Conservation (phyloP, 2,329 filamentous ascomycete genomes). For the Venturiaceae sp. region DNA sequence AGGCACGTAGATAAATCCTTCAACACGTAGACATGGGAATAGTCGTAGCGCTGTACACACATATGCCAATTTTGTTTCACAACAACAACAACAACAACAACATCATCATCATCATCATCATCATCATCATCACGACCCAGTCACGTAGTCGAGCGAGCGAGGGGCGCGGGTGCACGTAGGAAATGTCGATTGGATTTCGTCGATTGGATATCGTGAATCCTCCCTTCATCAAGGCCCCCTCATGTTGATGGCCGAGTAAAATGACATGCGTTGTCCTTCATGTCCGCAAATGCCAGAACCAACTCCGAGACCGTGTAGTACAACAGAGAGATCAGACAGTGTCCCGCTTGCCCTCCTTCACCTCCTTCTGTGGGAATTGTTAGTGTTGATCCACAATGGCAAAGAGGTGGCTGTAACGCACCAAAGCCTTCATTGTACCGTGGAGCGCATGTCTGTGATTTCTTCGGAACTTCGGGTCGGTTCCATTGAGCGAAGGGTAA, state of each 20-base stretch:
- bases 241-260: background rate
- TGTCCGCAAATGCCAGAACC: background rate
- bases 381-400: background rate
- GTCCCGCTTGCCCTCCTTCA: conserved; percentile 92
- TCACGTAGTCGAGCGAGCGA: background rate
- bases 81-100: background rate
- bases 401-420: conserved; percentile 42
- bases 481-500: conserved; percentile 98
- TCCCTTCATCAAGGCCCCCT: background rate
- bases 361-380: conserved; percentile 66
- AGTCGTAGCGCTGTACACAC: conserved; percentile 61
- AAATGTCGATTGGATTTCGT: background rate
- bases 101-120: background rate
- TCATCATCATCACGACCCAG: background rate
- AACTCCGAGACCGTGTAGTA: conserved; percentile 2
- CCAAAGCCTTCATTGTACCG: conserved; percentile 95
- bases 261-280: background rate
- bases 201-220: background rate
- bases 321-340: conserved; percentile 53
- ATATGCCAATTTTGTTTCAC: conserved; percentile 51
- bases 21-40: conserved; percentile 52
- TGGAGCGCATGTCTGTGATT: conserved; percentile 99
- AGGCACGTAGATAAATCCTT: conserved; percentile 59
- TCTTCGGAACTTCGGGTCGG: conserved; percentile 98
- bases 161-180: background rate